A percentile compares a stretch with the other conserved stretches of the same genome.
Conservation (phyloP, 2,329 filamentous ascomycete genomes). For the Dactylellina cionopaga region DNA sequence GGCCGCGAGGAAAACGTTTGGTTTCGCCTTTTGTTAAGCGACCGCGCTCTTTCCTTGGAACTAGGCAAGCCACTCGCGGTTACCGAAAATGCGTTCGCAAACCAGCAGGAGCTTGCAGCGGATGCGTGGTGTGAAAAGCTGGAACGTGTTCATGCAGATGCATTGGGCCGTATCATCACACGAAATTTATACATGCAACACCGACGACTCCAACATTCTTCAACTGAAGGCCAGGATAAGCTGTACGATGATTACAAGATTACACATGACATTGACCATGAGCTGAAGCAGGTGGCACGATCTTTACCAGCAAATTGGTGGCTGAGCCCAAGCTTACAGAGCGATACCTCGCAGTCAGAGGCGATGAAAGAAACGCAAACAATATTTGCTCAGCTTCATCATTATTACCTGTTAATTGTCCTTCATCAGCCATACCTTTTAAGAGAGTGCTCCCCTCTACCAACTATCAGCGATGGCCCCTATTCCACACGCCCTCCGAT, state of each 20-base stretch:
- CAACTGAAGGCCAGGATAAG: neutral
- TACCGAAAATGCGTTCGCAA: neutral
- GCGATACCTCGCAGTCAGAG: neutral
- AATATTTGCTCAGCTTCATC: slow-evolving; percentile 55
- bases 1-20: slow-evolving; percentile 11
- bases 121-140: neutral
- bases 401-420: slow-evolving; percentile 55
- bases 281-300: slow-evolving; percentile 53
- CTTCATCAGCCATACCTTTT: slow-evolving; percentile 56
- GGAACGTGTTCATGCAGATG: neutral
- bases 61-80: neutral
- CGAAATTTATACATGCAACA: neutral
- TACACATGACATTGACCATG: slow-evolving; percentile 53
- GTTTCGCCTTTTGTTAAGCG: slow-evolving; percentile 2
- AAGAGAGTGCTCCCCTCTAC: neutral
- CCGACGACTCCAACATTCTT: neutral
- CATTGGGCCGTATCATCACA: neutral
- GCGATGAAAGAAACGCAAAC: slow-evolving; percentile 45
- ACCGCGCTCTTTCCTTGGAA: slow-evolving; percentile 1
- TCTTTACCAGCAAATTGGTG: slow-evolving; percentile 50
- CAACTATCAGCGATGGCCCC: neutral
- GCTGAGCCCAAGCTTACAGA: neutral
- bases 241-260: slow-evolving; percentile 46
- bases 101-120: neutral
- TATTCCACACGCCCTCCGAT: no score